Evolutionary conservation across 495 filamentous ascomycete species (phyloP), one percentile per base, ranked within the genome.

Genomic region (Aspergillus homomorphus): DNA sequence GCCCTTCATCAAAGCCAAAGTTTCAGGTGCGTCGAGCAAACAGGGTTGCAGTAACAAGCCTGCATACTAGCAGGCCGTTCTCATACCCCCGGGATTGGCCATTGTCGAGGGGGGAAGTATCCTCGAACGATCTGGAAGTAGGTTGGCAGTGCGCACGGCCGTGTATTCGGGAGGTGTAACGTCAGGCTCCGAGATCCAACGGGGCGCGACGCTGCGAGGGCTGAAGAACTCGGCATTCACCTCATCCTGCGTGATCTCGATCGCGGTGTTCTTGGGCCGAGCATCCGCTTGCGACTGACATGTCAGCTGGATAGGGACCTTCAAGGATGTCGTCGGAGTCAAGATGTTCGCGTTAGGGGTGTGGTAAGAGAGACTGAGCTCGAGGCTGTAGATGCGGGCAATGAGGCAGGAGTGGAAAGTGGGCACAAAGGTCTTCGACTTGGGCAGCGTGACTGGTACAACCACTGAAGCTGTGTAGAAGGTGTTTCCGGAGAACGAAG

Each of bases 401-500:
- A 89, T 77, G 63, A 96, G 82, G 72, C 94, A 98, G 54, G 85
- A 84, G 73, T 94, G 87, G 75, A 98, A 98, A 18, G 90, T 92
- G 0, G 94, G 95, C 24, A 94, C 72, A 72, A 92, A 91, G 2
- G 84, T 77, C 59, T 86, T 89, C 62, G 82, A 84, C 10, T 71
- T 74, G 0, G 94, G 91, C 1, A 96, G 76, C 0, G 81, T 77
- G 68, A 98, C 73, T 0, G 94, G 92, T 8, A 96, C 83, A 8
- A 88, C 67, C 9, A 97, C 65, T 4, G 75, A 77, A 1, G 91
- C 79, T 1, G 82, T 88, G 73, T 95, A 89, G 67, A 83, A 89
- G 19, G 65, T 64, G 2, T 66, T 63, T 26, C 77, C 72, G 9
- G 64, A 54, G 52, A 74, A 77, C 44, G 67, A 64, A 45, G 75